phyloP scores from a whole-genome alignment of 352 stramenopile genomes.

The Plasmopara halstedii region DNA sequence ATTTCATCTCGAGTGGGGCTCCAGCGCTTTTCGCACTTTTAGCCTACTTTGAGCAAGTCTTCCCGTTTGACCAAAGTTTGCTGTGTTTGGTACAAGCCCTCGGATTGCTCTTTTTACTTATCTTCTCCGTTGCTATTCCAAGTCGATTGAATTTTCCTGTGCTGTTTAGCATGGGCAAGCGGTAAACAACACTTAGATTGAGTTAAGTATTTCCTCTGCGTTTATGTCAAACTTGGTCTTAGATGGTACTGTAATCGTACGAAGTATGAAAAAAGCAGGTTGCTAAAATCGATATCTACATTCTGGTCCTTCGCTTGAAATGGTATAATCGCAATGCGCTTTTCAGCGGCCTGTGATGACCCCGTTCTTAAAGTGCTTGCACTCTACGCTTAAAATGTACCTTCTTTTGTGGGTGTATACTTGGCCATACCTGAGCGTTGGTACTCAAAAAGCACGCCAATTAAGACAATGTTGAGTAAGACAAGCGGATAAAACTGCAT shows the following conservation, averaged over 20 bases:
- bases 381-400: constrained; percentile 20
- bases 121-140: constrained; percentile 73
- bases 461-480: constrained; percentile 53
- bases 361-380: constrained; percentile 4
- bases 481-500: constrained; percentile 72
- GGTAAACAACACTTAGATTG: constrained; percentile 22
- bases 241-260: constrained; percentile 28
- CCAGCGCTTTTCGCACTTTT: constrained; percentile 65
- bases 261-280: constrained; percentile 14
- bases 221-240: constrained; percentile 1
- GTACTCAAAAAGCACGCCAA: constrained; percentile 46
- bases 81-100: constrained; percentile 70
- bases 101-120: constrained; percentile 55
- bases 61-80: constrained; percentile 74
- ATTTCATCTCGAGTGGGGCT: constrained; percentile 44
- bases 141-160: constrained; percentile 77
- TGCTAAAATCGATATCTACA: constrained; percentile 33
- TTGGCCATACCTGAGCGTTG: constrained; percentile 59
- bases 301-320: constrained; percentile 20
- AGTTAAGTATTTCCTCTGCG: background rate
- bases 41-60: constrained; percentile 66
- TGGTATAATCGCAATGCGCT: background rate
- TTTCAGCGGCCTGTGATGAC: background rate
- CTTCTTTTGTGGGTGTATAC: constrained; percentile 33
- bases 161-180: constrained; percentile 73